A percentile compares a stretch with the other conserved stretches of the same genome.
These are phyloP conservation scores for Picea abies DNA, from an alignment of 83 land plant species.

Conservation along the genomic window DNA sequence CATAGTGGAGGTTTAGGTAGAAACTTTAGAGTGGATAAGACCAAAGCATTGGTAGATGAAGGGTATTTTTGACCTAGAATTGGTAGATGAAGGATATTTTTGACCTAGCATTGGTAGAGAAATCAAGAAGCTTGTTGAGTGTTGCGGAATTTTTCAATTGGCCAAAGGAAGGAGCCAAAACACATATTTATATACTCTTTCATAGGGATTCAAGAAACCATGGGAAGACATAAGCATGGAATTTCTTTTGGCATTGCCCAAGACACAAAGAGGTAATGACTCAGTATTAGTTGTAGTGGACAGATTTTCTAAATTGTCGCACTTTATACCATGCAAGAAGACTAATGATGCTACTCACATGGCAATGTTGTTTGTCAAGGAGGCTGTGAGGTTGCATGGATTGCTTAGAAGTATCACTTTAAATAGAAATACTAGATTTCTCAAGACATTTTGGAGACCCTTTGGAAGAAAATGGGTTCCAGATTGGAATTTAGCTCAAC, in stretches of 20 bases:
- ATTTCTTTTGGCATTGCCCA: not conserved
- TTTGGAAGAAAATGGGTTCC: not conserved
- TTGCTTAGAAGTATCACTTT: not conserved
- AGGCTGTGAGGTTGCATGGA: not conserved
- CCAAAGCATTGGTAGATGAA: not conserved
- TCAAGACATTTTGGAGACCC: not conserved
- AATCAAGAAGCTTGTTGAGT: not conserved
- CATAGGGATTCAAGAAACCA: not conserved
- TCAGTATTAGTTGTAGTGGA: not conserved
- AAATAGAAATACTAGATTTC: no score
- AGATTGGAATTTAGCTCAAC: not conserved
- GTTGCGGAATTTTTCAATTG: not conserved
- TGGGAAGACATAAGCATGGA: not conserved
- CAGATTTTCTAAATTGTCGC: not conserved
- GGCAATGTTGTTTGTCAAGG: not conserved
- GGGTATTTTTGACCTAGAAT: no score
- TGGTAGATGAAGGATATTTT: no score
- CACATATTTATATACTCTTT: not conserved
- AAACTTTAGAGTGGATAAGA: not conserved
- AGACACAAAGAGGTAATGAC: not conserved
- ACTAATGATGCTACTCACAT: not conserved
- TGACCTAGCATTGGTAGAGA: not conserved
- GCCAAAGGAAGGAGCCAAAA: not conserved
- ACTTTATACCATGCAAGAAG: not conserved
- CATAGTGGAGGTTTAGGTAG: not conserved